Evolutionary conservation across 768 basidiomycete species (phyloP).

Genomic region (Rhizopogon salebrosus): DNA sequence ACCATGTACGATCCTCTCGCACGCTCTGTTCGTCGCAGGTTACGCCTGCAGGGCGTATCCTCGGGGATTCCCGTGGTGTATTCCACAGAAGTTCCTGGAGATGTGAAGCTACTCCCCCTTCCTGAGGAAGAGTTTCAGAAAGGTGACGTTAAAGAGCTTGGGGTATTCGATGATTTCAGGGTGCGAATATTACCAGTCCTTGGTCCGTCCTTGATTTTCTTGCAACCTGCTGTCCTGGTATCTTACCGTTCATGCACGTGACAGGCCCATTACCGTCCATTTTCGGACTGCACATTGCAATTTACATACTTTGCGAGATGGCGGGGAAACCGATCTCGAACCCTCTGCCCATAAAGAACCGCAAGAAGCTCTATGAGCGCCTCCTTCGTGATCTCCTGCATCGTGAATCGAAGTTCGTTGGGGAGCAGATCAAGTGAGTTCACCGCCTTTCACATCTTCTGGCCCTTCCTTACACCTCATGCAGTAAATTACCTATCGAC

Average conservation of each 20-base stretch:
- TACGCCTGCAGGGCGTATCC: conserved; percentile 56
- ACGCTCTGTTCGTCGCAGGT: conserved; percentile 76
- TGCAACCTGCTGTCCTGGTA: neutral
- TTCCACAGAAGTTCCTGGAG: conserved; percentile 88
- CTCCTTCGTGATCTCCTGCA: conserved; percentile 72
- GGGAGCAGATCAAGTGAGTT: conserved; percentile 55
- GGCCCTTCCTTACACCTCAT: neutral
- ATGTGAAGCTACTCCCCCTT: conserved; percentile 84
- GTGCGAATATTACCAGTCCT: conserved; percentile 92
- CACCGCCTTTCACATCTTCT: neutral
- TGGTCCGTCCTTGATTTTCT: conserved; percentile 39
- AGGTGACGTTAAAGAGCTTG: conserved; percentile 84
- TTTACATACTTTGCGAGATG: conserved; percentile 82
- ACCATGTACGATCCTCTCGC: conserved; percentile 96
- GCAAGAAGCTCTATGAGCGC: conserved; percentile 78
- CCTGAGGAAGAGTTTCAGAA: conserved; percentile 90
- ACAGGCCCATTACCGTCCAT: conserved; percentile 70
- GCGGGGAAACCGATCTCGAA: conserved; percentile 80
- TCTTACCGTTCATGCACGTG: neutral
- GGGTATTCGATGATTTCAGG: conserved; percentile 88
- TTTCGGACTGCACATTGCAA: conserved; percentile 87
- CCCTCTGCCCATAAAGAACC: conserved; percentile 80
- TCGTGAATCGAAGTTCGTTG: conserved; percentile 67
- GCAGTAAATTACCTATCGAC: conserved; percentile 70
- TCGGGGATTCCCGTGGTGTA: conserved; percentile 86